Evolutionary conservation across 345 rosid genomes (phyloP).

Genomic region (Luvunga scandens): DNA sequence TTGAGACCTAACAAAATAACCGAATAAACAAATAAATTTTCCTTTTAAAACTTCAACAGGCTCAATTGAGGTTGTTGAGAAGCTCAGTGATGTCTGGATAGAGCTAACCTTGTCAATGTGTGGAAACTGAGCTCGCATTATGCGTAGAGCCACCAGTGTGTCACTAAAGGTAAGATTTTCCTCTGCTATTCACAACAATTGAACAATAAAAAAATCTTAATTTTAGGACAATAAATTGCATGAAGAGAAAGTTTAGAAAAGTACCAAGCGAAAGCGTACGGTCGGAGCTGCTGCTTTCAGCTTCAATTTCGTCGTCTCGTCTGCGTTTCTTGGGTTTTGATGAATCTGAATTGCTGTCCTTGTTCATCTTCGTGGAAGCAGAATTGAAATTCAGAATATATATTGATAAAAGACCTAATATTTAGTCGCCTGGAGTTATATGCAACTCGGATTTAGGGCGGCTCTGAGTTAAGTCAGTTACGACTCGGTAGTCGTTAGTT

Average conservation of each 20-base stretch:
- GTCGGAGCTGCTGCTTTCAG: conserved; percentile 24
- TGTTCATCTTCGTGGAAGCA: neutral
- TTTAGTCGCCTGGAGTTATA: neutral
- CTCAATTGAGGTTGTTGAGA: neutral
- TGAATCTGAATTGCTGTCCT: neutral
- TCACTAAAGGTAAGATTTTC: conserved; percentile 76
- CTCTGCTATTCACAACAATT: conserved; percentile 37
- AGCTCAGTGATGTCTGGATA: neutral
- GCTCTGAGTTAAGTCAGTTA: neutral
- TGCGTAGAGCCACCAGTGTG: conserved; percentile 74
- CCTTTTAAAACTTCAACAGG: neutral
- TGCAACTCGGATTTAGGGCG: neutral
- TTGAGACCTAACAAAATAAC: conserved; percentile 42
- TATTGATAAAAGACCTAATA: neutral
- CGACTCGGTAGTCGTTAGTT: neutral
- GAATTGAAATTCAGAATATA: neutral
- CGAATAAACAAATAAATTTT: neutral
- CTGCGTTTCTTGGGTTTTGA: conserved; percentile 32
- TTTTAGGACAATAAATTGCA: too few relatives aligned
- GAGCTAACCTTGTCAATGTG: conserved; percentile 62
- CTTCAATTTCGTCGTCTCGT: conserved; percentile 30
- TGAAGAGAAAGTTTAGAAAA: neutral
- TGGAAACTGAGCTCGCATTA: conserved; percentile 95
- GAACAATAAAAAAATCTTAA: neutral
- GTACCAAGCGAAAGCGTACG: conserved; percentile 34